phyloP scores from a whole-genome alignment of 805 yeast genomes.

The Sugiyamaella valdiviana region DNA sequence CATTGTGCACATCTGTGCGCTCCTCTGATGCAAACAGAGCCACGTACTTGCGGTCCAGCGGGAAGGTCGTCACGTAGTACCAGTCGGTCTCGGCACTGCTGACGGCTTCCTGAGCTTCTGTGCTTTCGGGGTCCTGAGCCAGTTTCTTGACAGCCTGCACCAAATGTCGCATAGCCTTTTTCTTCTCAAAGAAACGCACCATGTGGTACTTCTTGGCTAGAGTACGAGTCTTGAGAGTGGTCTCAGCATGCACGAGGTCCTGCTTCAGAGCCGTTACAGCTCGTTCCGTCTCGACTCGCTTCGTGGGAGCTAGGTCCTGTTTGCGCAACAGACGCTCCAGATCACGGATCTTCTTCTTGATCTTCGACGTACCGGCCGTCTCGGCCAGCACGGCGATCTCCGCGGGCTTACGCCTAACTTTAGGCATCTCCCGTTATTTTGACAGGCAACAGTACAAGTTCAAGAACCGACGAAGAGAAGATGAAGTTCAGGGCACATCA shows the following conservation, averaged over 20 bases:
- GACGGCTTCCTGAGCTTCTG: conserved; percentile 30
- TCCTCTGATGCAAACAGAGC: conserved; percentile 47
- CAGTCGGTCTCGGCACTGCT: conserved; percentile 59
- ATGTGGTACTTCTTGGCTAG: conserved; percentile 76
- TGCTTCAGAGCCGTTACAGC: conserved; percentile 57
- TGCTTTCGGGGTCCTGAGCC: conserved; percentile 22
- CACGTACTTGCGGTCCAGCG: conserved; percentile 71
- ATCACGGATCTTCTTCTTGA: conserved; percentile 83
- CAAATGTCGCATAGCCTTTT: conserved; percentile 71
- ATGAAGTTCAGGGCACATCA: not conserved
- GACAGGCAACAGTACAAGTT: not conserved
- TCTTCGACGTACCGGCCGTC: conserved; percentile 38
- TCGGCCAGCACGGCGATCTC: conserved; percentile 11
- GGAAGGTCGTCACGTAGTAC: conserved; percentile 71
- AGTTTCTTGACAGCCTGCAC: conserved; percentile 40
- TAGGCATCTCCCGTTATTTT: not conserved
- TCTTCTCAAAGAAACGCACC: conserved; percentile 86
- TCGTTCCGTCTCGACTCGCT: conserved; percentile 47
- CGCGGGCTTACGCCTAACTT: not conserved
- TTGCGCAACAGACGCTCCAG: conserved; percentile 60
- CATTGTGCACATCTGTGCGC: conserved; percentile 1
- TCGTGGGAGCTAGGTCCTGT: conserved; percentile 55
- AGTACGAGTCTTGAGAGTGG: conserved; percentile 42
- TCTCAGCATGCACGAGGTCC: conserved; percentile 49
- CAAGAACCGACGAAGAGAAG: not conserved